Base-by-base conservation (phyloP, 2,329 filamentous ascomycete genomes). In the Didymella pomorum region DNA sequence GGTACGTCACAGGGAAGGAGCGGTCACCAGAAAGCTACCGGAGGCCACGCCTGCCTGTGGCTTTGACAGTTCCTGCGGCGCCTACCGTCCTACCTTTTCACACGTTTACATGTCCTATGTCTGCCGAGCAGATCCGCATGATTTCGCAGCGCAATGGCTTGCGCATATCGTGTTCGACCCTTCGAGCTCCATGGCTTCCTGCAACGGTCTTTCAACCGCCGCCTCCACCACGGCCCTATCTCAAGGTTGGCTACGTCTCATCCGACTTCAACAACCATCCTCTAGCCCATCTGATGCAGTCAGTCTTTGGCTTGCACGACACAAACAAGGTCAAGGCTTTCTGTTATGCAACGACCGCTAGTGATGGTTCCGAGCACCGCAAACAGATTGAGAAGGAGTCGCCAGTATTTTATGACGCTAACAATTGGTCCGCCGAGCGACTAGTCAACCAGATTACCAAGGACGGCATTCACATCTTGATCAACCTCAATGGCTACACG, bases 181-280 rank as follows among this genome's bases (percentile, higher is more conserved):
- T 99, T 16, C 88, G 89, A 56, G 87, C 93, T 2, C 86, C 93
- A 4, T 99, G 95, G 95, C 84, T 99, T 46, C 89, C 94, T 7
- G 74, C 79, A 44, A 88, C 87, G 0, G 91, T 98, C 0, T 97
- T 91, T 69, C 86, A 87, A n/a, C 95, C 95, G 2, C 95, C 95
- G 0, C 78, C 86, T 2, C 93, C 95, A 1, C 95, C 95, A 1
- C 84, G 82, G 42, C 93, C 93, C 0, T 87, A 89, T 64, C 83
- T 99, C n/a, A 94, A 92, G 66, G 87, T 99, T 60, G 95, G 95
- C 45, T 99, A 99, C 75, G 88, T 99, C 35, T 98, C 95, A 3
- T 98, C 95, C 0, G 95, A 99, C 78, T 99, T 99, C 79, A 99
- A 99, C 73, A 99, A 99, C 69, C 95, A 99, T 73, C 95, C 95